Conservation (phyloP, 768 basidiomycete species). For the Omphalotus guepiniiformis region DNA sequence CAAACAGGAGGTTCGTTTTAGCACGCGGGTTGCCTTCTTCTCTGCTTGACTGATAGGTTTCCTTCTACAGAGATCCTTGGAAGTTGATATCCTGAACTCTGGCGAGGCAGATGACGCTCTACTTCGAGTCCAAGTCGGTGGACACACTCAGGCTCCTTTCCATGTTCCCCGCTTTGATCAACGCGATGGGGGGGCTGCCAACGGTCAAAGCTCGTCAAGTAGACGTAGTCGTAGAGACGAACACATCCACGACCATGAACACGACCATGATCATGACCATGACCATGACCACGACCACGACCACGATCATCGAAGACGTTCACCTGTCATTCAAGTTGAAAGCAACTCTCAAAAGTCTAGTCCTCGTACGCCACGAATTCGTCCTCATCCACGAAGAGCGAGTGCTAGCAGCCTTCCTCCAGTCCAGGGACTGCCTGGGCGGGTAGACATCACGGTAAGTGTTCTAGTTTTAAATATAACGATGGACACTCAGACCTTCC, state of each 20-base stretch:
- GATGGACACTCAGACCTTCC: background rate
- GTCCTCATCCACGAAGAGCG: background rate
- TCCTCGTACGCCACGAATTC: background rate
- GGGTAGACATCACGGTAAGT: slow-evolving; percentile 4
- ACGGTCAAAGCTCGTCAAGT: background rate
- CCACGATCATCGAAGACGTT: background rate
- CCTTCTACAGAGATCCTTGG: background rate
- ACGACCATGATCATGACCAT: background rate
- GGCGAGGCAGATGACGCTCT: background rate
- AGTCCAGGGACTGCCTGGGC: slow-evolving; percentile 1
- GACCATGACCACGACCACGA: slow-evolving; percentile 1
- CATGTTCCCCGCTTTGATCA: background rate
- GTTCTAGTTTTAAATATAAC: background rate
- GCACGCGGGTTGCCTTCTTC: too few species aligned
- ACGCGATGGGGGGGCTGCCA: background rate
- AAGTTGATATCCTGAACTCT: background rate
- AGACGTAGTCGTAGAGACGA: background rate
- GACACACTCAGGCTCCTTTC: slow-evolving; percentile 1
- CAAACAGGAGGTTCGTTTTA: background rate
- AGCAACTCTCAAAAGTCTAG: background rate
- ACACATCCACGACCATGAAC: background rate
- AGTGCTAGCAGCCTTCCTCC: background rate
- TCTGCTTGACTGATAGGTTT: background rate
- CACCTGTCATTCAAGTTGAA: background rate
- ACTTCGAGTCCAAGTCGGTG: background rate